These are phyloP conservation scores for Wickerhamomyces bisporus DNA, from an alignment of 805 yeast genomes.

Conservation along the genomic window DNA sequence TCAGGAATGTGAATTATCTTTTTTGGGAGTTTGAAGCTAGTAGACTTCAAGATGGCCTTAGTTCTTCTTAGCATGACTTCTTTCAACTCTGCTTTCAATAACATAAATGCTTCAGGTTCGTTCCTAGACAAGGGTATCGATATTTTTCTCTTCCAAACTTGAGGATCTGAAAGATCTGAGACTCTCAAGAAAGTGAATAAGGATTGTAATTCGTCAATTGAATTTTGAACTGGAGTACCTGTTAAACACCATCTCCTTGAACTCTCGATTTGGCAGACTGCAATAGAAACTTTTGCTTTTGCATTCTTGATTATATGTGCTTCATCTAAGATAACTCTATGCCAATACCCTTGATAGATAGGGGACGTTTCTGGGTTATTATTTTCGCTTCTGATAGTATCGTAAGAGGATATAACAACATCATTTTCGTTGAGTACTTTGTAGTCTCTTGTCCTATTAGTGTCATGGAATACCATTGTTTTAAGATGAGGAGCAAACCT, in stretches of 20 bases:
- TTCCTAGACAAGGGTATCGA: too few species aligned
- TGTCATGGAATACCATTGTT: conserved; percentile 53
- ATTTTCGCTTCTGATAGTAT: conserved; percentile 42
- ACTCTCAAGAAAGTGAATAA: conserved; percentile 40
- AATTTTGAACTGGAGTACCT: conserved; percentile 63
- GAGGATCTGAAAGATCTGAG: conserved; percentile 18
- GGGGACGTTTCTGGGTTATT: conserved; percentile 19
- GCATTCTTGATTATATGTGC: conserved; percentile 58
- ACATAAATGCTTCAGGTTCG: conserved; percentile 32
- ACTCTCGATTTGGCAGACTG: conserved; percentile 37
- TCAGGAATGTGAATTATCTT: conserved; percentile 14
- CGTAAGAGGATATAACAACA: conserved; percentile 65
- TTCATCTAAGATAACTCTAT: conserved; percentile 55
- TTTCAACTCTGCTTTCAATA: conserved; percentile 22
- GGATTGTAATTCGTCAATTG: conserved; percentile 47
- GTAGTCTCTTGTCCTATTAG: conserved; percentile 30
- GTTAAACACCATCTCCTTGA: conserved; percentile 53
- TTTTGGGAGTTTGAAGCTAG: conserved; percentile 17
- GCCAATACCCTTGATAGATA: conserved; percentile 31
- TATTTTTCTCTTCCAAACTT: conserved; percentile 26
- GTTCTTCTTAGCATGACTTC: conserved; percentile 42
- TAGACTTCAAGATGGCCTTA: conserved; percentile 29
- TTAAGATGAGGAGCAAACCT: conserved; percentile 42
- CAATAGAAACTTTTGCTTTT: conserved; percentile 39
- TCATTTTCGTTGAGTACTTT: conserved; percentile 43